Evolutionary conservation across 1,139 yeast genomes (phyloP), one percentile per base, ranked within the genome.

Genomic region (Candida freyschussii): DNA sequence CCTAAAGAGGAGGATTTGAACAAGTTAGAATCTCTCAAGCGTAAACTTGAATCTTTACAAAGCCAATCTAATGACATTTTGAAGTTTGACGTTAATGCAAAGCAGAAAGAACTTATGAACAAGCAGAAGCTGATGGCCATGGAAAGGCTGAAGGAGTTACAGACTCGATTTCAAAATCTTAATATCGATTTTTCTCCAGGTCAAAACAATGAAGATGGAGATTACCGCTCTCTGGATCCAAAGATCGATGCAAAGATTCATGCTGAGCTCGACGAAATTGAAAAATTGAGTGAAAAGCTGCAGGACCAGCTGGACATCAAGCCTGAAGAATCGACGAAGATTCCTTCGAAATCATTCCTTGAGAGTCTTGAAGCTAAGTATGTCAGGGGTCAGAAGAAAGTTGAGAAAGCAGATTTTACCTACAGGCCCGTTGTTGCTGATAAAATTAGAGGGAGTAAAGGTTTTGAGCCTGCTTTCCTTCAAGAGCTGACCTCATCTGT

Each of bases 31-130:
- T 60, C 60, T n/a, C 60, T 82, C 30, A 65, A 83, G 41, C 67
- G 69, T 41, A 75, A 76, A 45, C 58, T 82, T 26, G 68, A 78
- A 6, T 67, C 69, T 8, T 60, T 82, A 26, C 91, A 82, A 54
- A 68, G 68, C 33, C 89, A 82, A 52, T 78, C 87, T 2, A 82
- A 82, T 53, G 85, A 78, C 45, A 76, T 82, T 29, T 65, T 82
- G 60, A 82, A 81, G 51, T 75, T 68, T 48, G 80, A 78, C 54
- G 57, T 61, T 10, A 67, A 65, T 32, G 52, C 60, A 21, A 55
- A 63, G 26, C 71, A 77, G 40, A 70, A 70, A 42, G 77, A 82
- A 30, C 56, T 74, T 55, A 67, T 76, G 54, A 63, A 66, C 29
- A 70, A 72, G 41, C 80, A 77, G 48, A 80, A 73, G 48, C 55